Evolutionary conservation across 306 rosid species (phyloP).

Genomic region (Urtica urens): DNA sequence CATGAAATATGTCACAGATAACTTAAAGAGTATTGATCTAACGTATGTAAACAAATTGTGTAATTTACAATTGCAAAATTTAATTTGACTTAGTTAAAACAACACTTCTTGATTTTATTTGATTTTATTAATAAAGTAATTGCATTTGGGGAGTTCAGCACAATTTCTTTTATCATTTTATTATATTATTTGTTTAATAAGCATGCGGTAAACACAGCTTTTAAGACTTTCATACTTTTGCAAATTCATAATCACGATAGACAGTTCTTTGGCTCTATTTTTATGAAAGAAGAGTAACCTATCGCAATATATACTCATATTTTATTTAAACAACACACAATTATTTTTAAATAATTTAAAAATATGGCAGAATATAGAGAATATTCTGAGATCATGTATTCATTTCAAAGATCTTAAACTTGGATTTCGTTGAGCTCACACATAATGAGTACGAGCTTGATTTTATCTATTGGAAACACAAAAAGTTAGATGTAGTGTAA

Average conservation of each 20-base stretch:
- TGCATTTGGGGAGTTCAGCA: constrained; percentile 5
- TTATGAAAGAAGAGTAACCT: no score
- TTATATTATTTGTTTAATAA: constrained; percentile 13
- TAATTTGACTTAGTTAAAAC: no score
- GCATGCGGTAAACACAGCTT: constrained; percentile 33
- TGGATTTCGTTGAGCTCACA: constrained; percentile 23
- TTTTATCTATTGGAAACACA: constrained; percentile 1
- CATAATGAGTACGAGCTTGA: background rate
- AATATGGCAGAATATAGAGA: no score
- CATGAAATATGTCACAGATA: no score
- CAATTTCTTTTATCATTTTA: background rate
- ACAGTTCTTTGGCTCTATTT: background rate
- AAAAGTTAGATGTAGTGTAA: constrained; percentile 1
- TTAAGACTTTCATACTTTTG: constrained; percentile 20
- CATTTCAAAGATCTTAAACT: constrained; percentile 35
- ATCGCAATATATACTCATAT: no score
- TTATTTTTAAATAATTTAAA: no score
- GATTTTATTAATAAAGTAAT: background rate
- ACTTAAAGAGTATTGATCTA: no score
- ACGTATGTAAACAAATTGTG: no score
- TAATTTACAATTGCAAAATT: no score
- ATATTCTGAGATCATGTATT: constrained; percentile 28
- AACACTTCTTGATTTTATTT: background rate
- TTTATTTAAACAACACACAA: no score
- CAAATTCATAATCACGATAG: constrained; percentile 5